Conservation (phyloP, 495 filamentous ascomycete species). For the Neurospora sp. region DNA sequence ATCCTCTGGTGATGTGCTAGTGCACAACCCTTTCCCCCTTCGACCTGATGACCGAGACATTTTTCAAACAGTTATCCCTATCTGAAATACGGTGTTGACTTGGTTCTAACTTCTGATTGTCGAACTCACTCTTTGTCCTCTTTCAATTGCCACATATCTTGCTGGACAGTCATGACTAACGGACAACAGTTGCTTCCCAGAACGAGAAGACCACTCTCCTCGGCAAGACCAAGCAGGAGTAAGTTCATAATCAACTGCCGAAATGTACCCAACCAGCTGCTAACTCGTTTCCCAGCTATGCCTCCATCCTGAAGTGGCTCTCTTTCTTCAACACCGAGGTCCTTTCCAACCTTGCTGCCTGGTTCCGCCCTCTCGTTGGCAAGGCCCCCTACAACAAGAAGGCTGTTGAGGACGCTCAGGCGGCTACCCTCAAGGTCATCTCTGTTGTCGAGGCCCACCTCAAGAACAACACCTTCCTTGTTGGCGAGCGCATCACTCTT, state of each 20-base stretch:
- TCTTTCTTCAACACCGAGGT: slow-evolving; percentile 84
- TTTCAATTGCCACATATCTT: slow-evolving; percentile 11
- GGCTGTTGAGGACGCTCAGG: slow-evolving; percentile 68
- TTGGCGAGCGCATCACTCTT: slow-evolving; percentile 92
- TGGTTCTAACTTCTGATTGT: slow-evolving; percentile 49
- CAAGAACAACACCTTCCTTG: slow-evolving; percentile 87
- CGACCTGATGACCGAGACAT: slow-evolving; percentile 66
- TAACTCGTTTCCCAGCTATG: slow-evolving; percentile 46
- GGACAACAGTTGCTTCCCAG: slow-evolving; percentile 77
- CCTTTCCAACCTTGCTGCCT: slow-evolving; percentile 60
- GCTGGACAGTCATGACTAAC: slow-evolving; percentile 25
- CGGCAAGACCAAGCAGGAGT: slow-evolving; percentile 99
- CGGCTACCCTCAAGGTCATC: slow-evolving; percentile 55
- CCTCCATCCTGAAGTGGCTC: slow-evolving; percentile 95
- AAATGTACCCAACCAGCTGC: slow-evolving; percentile 1
- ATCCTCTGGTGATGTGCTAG: not conserved
- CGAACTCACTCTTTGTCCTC: slow-evolving; percentile 9
- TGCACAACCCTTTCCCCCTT: slow-evolving; percentile 4
- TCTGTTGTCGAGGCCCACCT: slow-evolving; percentile 76
- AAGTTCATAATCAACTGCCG: slow-evolving; percentile 18
- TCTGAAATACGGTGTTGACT: slow-evolving; percentile 82
- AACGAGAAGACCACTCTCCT: slow-evolving; percentile 99
- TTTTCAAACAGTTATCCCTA: slow-evolving; percentile 95
- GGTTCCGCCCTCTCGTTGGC: slow-evolving; percentile 85
- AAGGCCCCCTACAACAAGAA: slow-evolving; percentile 93